Base-by-base conservation (phyloP, 1,139 yeast species). In the Geotrichum bryndzae region DNA sequence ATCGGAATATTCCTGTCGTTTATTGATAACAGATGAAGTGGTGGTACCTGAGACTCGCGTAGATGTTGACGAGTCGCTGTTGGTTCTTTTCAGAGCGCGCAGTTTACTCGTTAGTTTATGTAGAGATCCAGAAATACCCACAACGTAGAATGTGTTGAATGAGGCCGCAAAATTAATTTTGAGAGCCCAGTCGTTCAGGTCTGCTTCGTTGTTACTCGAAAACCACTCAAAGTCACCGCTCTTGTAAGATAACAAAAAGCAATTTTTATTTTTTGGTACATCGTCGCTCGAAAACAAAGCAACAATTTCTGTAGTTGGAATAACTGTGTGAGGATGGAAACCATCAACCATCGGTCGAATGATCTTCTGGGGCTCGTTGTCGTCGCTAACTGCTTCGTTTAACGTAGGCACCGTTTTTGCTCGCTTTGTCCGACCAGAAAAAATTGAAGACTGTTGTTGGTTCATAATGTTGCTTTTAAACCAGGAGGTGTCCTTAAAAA, bases 131-230 rank as follows among this genome's bases (percentile, higher is more conserved):
- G 25, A 27, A 2, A 57, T 52, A 8, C 46, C 38, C 22, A 48
- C 46, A 13, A 57, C 60, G 29, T 52, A 52, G 29, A 41, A 57
- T 2, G 81, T 77, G 54, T 79, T 80, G 57, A 83, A 72, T 0
- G 87, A 79, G 0, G 86, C 82, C 13, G 84, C 75, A 65, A 80
- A 78, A 66, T 86, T 85, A 66, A 86, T 82, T 13, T 81, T 73
- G 51, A 77, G 76, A 56, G 84, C 78, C 90, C 90, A 86, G 38
- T 80, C 80, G 18, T 73, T 69, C 72, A 80, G 74, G 54, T 83
- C 87, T 0, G 62, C 69, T 35, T 70, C 72, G 3, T 68, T 63
- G 2, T 64, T 64, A 1, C 76, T 75, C 7, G 74, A 72, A 62
- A 76, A 72, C 73, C 75, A 74, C 54, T 76, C 78, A 56, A 71